phyloP scores from a whole-genome alignment of 805 yeast genomes.

The Barnettozyma populi region DNA sequence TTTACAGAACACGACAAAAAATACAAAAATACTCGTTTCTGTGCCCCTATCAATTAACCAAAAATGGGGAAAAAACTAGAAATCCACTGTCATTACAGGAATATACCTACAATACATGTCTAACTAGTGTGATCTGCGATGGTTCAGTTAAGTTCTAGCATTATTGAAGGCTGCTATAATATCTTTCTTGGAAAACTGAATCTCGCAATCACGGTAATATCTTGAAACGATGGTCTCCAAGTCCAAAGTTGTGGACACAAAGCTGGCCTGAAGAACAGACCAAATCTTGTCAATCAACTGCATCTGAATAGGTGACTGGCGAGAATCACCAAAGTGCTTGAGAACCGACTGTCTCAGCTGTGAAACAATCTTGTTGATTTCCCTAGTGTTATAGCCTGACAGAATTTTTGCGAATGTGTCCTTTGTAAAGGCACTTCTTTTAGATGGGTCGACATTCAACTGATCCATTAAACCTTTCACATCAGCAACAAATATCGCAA shows the following conservation, averaged over 20 bases:
- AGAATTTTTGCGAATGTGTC: conserved; percentile 54
- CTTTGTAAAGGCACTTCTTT: conserved; percentile 59
- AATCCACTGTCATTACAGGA: too few species aligned
- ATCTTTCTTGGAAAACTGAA: conserved; percentile 48
- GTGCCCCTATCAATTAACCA: not conserved
- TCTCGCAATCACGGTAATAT: conserved; percentile 45
- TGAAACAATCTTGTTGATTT: conserved; percentile 48
- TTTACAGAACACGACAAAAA: not conserved
- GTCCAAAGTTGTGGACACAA: conserved; percentile 48
- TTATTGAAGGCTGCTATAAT: conserved; percentile 47
- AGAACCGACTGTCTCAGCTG: conserved; percentile 52
- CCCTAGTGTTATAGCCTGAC: conserved; percentile 50
- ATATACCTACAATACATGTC: too few species aligned
- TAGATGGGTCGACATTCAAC: conserved; percentile 39
- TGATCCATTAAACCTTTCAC: conserved; percentile 46
- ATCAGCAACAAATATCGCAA: conserved; percentile 60
- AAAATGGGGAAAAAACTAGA: not conserved
- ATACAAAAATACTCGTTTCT: too few species aligned
- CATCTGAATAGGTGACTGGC: conserved; percentile 39
- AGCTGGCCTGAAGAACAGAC: conserved; percentile 63
- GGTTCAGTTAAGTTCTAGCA: conserved; percentile 15
- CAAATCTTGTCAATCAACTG: conserved; percentile 59
- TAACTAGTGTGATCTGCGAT: not conserved
- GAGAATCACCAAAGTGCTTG: conserved; percentile 38
- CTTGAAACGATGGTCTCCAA: conserved; percentile 51